Percentiles rank a stretch among this genome's conserved stretches.
Evolutionary conservation across 2,329 filamentous ascomycete genomes (phyloP).

Genomic region (Alternaria alternata): DNA sequence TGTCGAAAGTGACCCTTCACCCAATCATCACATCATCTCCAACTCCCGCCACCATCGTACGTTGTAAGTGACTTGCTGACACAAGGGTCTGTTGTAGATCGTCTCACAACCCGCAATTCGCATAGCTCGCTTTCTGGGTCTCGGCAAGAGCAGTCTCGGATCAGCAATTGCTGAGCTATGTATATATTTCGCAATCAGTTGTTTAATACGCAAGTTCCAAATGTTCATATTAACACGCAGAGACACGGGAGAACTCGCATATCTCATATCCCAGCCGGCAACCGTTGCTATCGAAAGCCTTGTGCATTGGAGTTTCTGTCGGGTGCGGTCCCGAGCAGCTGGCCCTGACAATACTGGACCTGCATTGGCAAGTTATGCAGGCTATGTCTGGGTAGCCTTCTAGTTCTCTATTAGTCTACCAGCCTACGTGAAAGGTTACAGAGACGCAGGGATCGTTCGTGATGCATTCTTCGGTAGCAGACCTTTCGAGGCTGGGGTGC

Average conservation of each 20-base stretch:
- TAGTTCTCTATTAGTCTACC: background rate
- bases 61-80: background rate
- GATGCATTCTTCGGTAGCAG: background rate
- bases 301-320: background rate
- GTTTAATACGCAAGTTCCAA: background rate
- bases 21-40: background rate
- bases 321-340: background rate
- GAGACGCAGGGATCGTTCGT: background rate
- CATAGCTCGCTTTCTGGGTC: background rate
- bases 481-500: background rate
- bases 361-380: background rate
- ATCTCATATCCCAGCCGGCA: slow-evolving; percentile 10
- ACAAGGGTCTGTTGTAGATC: slow-evolving; percentile 2
- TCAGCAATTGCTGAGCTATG: background rate
- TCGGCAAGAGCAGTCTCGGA: slow-evolving; percentile 2
- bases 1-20: background rate
- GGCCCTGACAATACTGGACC: background rate
- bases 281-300: slow-evolving; percentile 1
- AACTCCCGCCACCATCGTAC: background rate
- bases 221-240: slow-evolving; percentile 16
- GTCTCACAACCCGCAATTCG: slow-evolving; percentile 10
- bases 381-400: background rate
- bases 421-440: background rate
- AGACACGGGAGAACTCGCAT: slow-evolving; percentile 10
- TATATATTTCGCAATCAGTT: background rate